These are phyloP conservation scores for Ilyonectria destructans DNA, from an alignment of 2,329 filamentous ascomycete species.

Conservation along the genomic window DNA sequence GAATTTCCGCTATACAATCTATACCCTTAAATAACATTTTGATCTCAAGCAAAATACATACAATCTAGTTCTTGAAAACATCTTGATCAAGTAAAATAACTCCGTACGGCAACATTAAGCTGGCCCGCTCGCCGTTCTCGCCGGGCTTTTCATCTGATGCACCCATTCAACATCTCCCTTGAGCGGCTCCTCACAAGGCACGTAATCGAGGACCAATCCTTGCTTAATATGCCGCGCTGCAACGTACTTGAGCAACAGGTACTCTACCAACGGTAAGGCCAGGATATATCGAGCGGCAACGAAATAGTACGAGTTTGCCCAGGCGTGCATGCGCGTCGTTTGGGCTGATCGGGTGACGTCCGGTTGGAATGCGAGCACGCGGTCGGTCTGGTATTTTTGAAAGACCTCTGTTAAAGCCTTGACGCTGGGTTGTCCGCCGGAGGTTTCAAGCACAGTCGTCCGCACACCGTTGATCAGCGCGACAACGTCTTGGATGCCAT, in stretches of 20 bases:
- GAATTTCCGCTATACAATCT: no score
- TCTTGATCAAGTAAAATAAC: no score
- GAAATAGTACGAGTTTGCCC: constrained; percentile 1
- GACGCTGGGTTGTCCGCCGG: background rate
- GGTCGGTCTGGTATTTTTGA: constrained; percentile 10
- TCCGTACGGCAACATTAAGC: no score
- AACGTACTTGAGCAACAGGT: constrained; percentile 5
- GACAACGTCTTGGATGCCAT: constrained; percentile 25
- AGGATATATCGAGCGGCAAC: background rate
- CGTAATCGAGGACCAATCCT: constrained; percentile 8
- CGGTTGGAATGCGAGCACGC: background rate
- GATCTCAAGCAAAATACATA: no score
- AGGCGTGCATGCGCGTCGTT: constrained; percentile 18
- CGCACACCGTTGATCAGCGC: constrained; percentile 14
- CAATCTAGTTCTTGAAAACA: no score
- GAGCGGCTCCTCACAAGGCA: constrained; percentile 6
- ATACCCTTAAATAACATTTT: no score
- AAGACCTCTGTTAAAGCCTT: background rate
- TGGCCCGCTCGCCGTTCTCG: no score
- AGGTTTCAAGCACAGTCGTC: no score
- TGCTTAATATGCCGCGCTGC: background rate
- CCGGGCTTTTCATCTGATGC: no score
- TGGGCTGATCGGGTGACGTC: constrained; percentile 2
- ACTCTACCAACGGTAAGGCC: background rate
- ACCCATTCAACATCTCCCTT: constrained; percentile 2